These are phyloP conservation scores for Otatea glauca DNA, from an alignment of 176 grass and related monocot species.

Conservation along the genomic window DNA sequence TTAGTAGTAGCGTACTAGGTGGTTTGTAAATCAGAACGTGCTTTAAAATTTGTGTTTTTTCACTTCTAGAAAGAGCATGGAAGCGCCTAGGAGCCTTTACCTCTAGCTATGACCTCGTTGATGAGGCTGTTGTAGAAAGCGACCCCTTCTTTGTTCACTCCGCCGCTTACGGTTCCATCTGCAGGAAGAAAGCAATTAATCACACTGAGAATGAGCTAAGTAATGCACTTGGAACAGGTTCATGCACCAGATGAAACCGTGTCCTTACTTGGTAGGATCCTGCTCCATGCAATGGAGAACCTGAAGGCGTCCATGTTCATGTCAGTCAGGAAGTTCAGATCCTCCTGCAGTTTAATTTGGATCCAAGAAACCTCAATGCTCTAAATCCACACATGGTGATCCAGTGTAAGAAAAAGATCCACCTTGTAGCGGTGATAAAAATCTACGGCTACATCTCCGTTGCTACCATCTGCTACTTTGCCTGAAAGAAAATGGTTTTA, in stretches of 20 bases:
- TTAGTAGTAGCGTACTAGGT: no score
- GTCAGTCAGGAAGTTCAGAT: slow-evolving; percentile 47
- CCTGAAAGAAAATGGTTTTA: slow-evolving; percentile 34
- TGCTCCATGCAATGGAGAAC: slow-evolving; percentile 44
- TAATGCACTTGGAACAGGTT: neutral
- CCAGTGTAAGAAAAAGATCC: neutral
- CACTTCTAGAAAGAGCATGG: no score
- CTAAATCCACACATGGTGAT: neutral
- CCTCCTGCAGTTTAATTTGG: slow-evolving; percentile 48
- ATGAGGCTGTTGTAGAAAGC: slow-evolving; percentile 70
- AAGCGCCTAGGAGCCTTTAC: neutral
- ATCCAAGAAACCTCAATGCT: neutral
- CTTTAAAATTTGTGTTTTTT: no score
- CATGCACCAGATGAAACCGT: neutral
- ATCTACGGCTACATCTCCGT: slow-evolving; percentile 52
- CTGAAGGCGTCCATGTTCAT: slow-evolving; percentile 56
- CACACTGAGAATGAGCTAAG: neutral
- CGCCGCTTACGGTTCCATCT: slow-evolving; percentile 60
- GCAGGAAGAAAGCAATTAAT: neutral
- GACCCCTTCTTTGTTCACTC: slow-evolving; percentile 62
- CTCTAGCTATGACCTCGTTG: slow-evolving; percentile 57
- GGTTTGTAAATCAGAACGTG: no score
- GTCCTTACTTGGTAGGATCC: slow-evolving; percentile 62
- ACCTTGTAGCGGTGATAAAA: slow-evolving; percentile 82
- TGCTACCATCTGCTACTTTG: slow-evolving; percentile 58